Evolutionary conservation across 106 monocot species (phyloP).

Genomic region (Dendrobium catenatum): DNA sequence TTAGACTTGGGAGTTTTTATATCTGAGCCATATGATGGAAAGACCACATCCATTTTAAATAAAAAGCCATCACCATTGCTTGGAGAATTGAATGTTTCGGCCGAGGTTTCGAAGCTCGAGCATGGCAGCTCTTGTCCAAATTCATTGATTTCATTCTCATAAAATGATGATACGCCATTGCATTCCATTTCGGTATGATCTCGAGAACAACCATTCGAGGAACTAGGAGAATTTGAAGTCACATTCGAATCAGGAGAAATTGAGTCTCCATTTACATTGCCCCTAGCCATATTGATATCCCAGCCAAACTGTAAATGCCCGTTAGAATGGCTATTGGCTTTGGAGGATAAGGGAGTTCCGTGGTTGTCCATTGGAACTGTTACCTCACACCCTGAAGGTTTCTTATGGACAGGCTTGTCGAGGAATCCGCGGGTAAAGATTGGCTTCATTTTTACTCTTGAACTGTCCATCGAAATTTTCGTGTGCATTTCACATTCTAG

Average conservation of each 20-base stretch:
- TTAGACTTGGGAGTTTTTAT: too few species aligned
- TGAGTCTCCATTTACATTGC: background rate
- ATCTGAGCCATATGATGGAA: too few species aligned
- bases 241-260: too few species aligned
- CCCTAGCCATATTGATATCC: background rate
- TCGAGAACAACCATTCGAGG: too few species aligned
- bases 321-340: conserved; percentile 11
- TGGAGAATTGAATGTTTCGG: too few species aligned
- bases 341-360: background rate
- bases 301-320: background rate
- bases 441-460: conserved; percentile 8
- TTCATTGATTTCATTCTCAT: background rate
- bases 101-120: too few species aligned
- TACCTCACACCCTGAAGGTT: background rate
- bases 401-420: conserved; percentile 12
- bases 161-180: background rate
- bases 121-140: too few species aligned
- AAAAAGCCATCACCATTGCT: too few species aligned
- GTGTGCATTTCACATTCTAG: background rate
- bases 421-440: conserved; percentile 31
- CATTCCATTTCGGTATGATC: conserved; percentile 6
- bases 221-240: too few species aligned
- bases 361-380: background rate
- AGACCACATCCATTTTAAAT: too few species aligned
- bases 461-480: conserved; percentile 1